Percentiles rank a stretch among this genome's conserved stretches.
Evolutionary conservation across 441 rosid species (phyloP).

Genomic region (Syzygium malaccense): DNA sequence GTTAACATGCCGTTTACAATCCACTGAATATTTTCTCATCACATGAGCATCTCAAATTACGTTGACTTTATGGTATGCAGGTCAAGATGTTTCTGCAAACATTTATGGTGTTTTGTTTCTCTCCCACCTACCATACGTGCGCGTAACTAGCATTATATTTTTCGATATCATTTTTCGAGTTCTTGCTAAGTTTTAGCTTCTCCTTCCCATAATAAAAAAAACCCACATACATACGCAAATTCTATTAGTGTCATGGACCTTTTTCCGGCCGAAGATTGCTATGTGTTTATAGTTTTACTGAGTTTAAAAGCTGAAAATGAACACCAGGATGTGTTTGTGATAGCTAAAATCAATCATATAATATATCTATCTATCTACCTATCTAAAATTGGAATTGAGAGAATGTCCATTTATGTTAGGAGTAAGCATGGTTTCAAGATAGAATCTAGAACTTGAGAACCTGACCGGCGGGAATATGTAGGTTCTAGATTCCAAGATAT

Average conservation of each 20-base stretch:
- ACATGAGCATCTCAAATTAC: background rate
- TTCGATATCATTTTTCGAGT: background rate
- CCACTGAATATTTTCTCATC: too few relatives aligned
- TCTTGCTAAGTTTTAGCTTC: background rate
- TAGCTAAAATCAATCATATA: too few relatives aligned
- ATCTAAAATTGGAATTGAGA: background rate
- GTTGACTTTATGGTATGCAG: background rate
- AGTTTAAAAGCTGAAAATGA: background rate
- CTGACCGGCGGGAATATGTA: too few relatives aligned
- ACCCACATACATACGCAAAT: background rate
- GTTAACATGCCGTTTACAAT: too few relatives aligned
- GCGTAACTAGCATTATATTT: background rate
- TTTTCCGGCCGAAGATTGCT: background rate
- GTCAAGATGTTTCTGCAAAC: background rate
- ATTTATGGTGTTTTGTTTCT: background rate
- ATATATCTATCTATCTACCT: too few relatives aligned
- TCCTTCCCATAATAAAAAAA: background rate
- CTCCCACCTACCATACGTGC: background rate
- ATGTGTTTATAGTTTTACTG: background rate
- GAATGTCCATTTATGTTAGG: background rate
- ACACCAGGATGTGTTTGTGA: background rate
- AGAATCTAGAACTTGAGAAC: too few relatives aligned
- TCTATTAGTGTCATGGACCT: background rate
- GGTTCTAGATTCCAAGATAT: too few relatives aligned
- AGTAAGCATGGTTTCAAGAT: too few relatives aligned